Evolutionary conservation across 352 stramenopile species (phyloP).

Genomic region (Pythium aquatile): DNA sequence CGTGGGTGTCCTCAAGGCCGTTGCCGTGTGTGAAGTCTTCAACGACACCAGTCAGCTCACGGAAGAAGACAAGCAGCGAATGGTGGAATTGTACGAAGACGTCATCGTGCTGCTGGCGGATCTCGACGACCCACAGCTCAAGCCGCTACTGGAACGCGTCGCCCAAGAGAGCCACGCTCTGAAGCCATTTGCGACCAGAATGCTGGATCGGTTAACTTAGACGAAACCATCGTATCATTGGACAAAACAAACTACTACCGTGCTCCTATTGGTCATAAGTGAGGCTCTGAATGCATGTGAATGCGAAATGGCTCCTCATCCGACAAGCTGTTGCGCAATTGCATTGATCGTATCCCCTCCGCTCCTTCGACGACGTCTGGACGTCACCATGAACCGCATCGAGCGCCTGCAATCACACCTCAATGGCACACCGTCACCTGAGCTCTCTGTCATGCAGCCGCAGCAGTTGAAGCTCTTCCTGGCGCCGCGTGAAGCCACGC

Average conservation of each 20-base stretch:
- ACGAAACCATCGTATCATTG: conserved; percentile 6
- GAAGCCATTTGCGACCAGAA: conserved; percentile 21
- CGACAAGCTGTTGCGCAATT: conserved; percentile 12
- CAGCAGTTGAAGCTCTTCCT: conserved; percentile 18
- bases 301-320: conserved; percentile 6
- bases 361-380: not conserved
- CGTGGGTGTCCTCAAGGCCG: conserved; percentile 63
- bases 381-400: conserved; percentile 25
- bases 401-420: conserved; percentile 25
- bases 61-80: conserved; percentile 21
- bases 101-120: conserved; percentile 20
- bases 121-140: conserved; percentile 10
- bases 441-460: not conserved
- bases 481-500: conserved; percentile 15
- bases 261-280: conserved; percentile 11
- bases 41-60: conserved; percentile 26
- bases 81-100: conserved; percentile 19
- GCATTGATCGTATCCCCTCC: not conserved
- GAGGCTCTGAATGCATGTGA: conserved; percentile 2
- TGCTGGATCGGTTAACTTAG: conserved; percentile 5
- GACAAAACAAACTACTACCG: not conserved
- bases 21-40: conserved; percentile 66
- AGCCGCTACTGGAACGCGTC: conserved; percentile 19
- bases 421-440: not conserved
- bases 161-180: conserved; percentile 13